phyloP scores from a whole-genome alignment of 805 yeast genomes.

The Metschnikowia reukaufii region DNA sequence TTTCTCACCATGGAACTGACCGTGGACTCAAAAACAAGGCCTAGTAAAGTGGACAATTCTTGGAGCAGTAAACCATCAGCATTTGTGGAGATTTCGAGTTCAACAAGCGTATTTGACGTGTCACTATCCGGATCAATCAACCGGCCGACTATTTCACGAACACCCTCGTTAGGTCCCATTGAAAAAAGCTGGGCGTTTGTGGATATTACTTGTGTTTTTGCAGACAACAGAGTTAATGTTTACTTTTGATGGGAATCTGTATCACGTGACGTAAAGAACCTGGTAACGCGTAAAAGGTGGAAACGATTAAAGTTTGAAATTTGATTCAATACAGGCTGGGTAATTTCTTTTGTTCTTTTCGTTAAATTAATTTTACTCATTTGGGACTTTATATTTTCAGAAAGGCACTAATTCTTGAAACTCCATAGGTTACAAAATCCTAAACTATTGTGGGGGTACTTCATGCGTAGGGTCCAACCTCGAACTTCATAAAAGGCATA shows the following conservation, averaged over 20 bases:
- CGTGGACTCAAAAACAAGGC: slow-evolving; percentile 10
- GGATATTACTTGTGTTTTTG: background rate
- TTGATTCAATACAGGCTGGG: too few relatives aligned
- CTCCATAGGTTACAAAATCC: too few relatives aligned
- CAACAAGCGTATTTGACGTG: background rate
- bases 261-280: background rate
- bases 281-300: background rate
- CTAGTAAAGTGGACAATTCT: slow-evolving; percentile 10
- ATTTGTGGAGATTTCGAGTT: slow-evolving; percentile 1
- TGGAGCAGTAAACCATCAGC: slow-evolving; percentile 6
- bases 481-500: too few relatives aligned
- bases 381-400: too few relatives aligned
- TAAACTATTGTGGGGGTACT: too few relatives aligned
- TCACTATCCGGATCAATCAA: slow-evolving; percentile 6
- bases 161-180: background rate
- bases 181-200: background rate
- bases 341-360: too few relatives aligned
- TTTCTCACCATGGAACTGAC: slow-evolving; percentile 5
- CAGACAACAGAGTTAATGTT: background rate
- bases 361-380: too few relatives aligned
- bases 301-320: too few relatives aligned
- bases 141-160: background rate
- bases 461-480: too few relatives aligned
- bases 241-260: background rate
- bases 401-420: too few relatives aligned